Evolutionary conservation across 495 filamentous ascomycete genomes (phyloP).

Genomic region (Massariosphaeria phaeospora): DNA sequence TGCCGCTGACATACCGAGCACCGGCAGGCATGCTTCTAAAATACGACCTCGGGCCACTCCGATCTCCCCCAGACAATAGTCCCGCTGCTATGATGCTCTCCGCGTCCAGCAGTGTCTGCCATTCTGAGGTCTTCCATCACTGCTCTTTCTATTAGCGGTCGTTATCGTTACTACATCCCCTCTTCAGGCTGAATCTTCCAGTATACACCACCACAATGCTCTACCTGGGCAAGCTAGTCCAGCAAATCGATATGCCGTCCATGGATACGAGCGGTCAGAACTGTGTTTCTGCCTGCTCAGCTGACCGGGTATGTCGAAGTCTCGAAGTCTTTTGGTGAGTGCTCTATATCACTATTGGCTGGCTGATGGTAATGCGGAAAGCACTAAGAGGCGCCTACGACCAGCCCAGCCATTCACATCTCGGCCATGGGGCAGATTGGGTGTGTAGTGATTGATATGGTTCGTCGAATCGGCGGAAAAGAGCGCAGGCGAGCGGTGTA

Average conservation of each 20-base stretch:
- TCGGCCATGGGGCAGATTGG: background rate
- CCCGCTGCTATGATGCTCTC: background rate
- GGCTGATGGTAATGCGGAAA: constrained; percentile 13
- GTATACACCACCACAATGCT: background rate
- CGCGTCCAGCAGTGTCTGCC: background rate
- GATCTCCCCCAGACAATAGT: constrained; percentile 3
- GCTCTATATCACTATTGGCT: constrained; percentile 10
- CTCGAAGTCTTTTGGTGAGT: constrained; percentile 5
- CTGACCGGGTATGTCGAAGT: constrained; percentile 9
- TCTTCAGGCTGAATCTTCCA: constrained; percentile 21
- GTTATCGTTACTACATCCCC: constrained; percentile 3
- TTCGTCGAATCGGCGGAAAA: background rate
- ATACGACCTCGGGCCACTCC: background rate
- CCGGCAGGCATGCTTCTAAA: background rate
- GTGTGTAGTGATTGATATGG: background rate
- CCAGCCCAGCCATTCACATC: constrained; percentile 1
- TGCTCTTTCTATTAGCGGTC: constrained; percentile 6
- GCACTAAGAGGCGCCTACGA: constrained; percentile 1
- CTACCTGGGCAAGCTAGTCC: too few relatives aligned
- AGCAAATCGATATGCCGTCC: too few relatives aligned
- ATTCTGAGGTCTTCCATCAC: background rate
- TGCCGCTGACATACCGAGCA: background rate
- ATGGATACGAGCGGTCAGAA: constrained; percentile 1
- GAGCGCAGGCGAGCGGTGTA: background rate
- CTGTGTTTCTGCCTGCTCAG: constrained; percentile 8